phyloP scores from a whole-genome alignment of 73 alveolate genomes.

The Uronychia binucleata region DNA sequence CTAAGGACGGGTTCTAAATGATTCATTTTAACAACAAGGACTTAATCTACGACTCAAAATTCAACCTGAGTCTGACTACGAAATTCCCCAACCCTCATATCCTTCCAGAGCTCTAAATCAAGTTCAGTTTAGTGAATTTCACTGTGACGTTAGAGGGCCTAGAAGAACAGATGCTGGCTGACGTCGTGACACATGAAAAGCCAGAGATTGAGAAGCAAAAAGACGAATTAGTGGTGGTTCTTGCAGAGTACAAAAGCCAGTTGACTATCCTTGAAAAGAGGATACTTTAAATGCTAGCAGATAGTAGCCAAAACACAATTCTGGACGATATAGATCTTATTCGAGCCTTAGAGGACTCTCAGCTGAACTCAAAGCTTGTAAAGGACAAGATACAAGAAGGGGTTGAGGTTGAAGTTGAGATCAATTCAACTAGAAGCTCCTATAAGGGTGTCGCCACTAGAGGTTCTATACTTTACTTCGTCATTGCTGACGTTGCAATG shows the following conservation, averaged over 20 bases:
- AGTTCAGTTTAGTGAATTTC: conserved; percentile 97
- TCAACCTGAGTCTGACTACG: conserved; percentile 96
- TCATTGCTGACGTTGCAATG: conserved; percentile 76
- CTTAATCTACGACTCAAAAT: conserved; percentile 91
- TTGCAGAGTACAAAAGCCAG: conserved; percentile 91
- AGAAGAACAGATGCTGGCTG: conserved; percentile 98
- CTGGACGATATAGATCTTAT: conserved; percentile 81
- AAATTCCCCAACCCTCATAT: conserved; percentile 99
- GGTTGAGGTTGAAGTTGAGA: conserved; percentile 60
- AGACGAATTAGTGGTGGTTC: conserved; percentile 89
- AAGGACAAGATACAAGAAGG: neutral
- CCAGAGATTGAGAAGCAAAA: conserved; percentile 95
- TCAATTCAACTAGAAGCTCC: conserved; percentile 76
- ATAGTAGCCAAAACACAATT: conserved; percentile 87
- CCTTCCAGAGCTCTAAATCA: conserved; percentile 98
- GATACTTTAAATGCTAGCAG: conserved; percentile 89
- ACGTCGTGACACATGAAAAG: conserved; percentile 97
- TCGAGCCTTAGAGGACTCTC: conserved; percentile 71
- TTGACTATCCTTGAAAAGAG: conserved; percentile 82
- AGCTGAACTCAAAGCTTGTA: conserved; percentile 54
- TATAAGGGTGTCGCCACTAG: conserved; percentile 73
- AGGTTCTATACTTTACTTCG: conserved; percentile 81
- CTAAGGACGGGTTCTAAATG: conserved; percentile 20
- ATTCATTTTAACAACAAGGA: conserved; percentile 84
- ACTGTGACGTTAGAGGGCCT: conserved; percentile 99